Evolutionary conservation across 2,329 filamentous ascomycete genomes (phyloP).

Genomic region (Pyricularia sp.): DNA sequence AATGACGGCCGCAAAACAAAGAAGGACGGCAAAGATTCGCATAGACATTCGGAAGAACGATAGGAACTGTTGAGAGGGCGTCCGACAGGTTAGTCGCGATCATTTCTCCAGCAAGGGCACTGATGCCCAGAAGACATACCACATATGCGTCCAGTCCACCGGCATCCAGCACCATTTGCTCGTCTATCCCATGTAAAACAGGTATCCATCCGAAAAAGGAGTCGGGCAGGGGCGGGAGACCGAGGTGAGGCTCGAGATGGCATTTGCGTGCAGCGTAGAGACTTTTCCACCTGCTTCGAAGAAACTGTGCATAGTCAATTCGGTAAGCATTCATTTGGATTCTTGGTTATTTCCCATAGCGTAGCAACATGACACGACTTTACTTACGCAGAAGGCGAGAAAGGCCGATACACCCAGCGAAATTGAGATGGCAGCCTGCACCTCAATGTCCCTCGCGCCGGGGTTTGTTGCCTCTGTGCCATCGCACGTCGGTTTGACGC

Average conservation of each 20-base stretch:
- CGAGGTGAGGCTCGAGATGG: constrained; percentile 47
- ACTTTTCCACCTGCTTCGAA: constrained; percentile 84
- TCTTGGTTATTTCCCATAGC: neutral
- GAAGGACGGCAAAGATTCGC: constrained; percentile 68
- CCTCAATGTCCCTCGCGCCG: constrained; percentile 36
- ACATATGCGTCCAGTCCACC: constrained; percentile 94
- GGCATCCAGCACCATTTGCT: constrained; percentile 81
- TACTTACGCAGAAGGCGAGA: constrained; percentile 64
- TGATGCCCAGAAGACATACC: constrained; percentile 33
- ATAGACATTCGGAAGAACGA: constrained; percentile 94
- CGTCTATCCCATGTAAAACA: constrained; percentile 71
- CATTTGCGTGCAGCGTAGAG: constrained; percentile 86
- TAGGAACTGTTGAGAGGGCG: constrained; percentile 50
- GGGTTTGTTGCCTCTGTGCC: constrained; percentile 21
- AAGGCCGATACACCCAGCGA: constrained; percentile 63
- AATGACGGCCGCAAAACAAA: constrained; percentile 72
- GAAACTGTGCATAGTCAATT: constrained; percentile 40
- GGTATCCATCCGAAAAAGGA: constrained; percentile 92
- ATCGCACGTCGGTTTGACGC: constrained; percentile 11
- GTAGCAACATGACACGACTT: neutral
- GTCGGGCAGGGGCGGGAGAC: constrained; percentile 71
- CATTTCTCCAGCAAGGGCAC: neutral
- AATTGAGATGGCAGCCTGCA: constrained; percentile 66
- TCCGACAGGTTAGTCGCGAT: neutral
- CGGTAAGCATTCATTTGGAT: neutral